Conservation (phyloP, 2,329 filamentous ascomycete species). For the Myriosclerotinia duriaeana region DNA sequence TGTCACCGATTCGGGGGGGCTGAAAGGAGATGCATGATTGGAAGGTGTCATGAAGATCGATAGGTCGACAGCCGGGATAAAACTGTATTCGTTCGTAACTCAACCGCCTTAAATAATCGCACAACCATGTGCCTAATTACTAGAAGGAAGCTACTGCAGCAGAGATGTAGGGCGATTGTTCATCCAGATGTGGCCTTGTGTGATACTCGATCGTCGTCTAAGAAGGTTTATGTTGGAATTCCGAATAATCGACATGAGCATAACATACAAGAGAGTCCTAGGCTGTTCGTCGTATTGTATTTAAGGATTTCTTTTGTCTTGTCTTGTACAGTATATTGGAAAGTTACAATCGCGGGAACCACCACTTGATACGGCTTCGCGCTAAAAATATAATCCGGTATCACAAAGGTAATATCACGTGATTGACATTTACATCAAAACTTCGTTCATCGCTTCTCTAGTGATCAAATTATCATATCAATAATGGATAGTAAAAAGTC, state of each 20-base stretch:
- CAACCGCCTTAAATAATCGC: slow-evolving; percentile 45
- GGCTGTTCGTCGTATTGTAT: not conserved
- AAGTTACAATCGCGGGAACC: slow-evolving; percentile 4
- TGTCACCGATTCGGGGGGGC: slow-evolving; percentile 47
- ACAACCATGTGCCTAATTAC: slow-evolving; percentile 43
- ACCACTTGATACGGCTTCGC: slow-evolving; percentile 5
- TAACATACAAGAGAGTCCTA: slow-evolving; percentile 14
- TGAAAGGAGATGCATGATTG: slow-evolving; percentile 65
- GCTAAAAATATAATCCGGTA: slow-evolving; percentile 23
- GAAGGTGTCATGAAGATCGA: slow-evolving; percentile 64
- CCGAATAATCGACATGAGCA: slow-evolving; percentile 29
- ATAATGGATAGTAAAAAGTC: not conserved
- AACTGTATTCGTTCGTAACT: slow-evolving; percentile 31
- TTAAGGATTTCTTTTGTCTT: not conserved
- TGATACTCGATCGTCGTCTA: slow-evolving; percentile 19
- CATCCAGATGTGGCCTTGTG: slow-evolving; percentile 18
- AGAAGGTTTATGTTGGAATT: slow-evolving; percentile 13
- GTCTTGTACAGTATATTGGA: not conserved
- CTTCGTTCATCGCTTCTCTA: not conserved
- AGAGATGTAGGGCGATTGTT: slow-evolving; percentile 5
- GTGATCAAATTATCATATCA: not conserved
- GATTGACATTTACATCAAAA: not conserved
- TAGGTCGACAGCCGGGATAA: slow-evolving; percentile 23
- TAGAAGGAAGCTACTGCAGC: not conserved
- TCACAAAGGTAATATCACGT: slow-evolving; percentile 1